Evolutionary conservation across 371 early-diverging fungal genomes (phyloP).

Genomic region (Thermomucor indicae-seudaticae): DNA sequence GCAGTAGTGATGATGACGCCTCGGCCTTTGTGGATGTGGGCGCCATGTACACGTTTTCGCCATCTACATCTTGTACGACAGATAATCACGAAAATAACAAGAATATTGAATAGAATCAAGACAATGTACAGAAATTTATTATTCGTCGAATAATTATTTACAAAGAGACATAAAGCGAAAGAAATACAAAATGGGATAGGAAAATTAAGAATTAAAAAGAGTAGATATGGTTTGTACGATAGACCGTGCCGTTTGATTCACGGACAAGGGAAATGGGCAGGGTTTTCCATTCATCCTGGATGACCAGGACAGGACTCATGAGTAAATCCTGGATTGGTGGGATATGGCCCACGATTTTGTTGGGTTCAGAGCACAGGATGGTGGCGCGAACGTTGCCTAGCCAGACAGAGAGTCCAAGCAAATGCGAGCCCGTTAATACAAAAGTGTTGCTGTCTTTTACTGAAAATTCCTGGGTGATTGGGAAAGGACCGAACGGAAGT

Average conservation of each 20-base stretch:
- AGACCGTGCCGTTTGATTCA: slow-evolving; percentile 13
- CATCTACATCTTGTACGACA: too few species aligned
- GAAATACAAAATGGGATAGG: background rate
- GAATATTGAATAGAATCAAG: too few species aligned
- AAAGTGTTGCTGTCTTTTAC: background rate
- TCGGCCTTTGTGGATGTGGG: slow-evolving; percentile 36
- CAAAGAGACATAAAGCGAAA: background rate
- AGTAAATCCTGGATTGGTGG: slow-evolving; percentile 22
- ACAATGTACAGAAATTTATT: too few species aligned
- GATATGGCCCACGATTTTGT: slow-evolving; percentile 20
- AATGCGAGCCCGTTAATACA: slow-evolving; percentile 52
- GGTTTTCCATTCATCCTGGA: background rate
- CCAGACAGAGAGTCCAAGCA: slow-evolving; percentile 51
- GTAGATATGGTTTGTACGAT: slow-evolving; percentile 15
- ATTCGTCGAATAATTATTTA: background rate
- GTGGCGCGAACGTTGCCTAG: slow-evolving; percentile 50
- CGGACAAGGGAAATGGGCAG: slow-evolving; percentile 17
- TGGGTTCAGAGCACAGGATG: slow-evolving; percentile 26
- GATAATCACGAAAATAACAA: too few species aligned
- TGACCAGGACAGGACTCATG: slow-evolving; percentile 17
- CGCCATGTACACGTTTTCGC: slow-evolving; percentile 29
- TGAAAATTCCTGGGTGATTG: slow-evolving; percentile 10
- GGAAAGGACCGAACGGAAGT: background rate
- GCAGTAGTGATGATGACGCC: slow-evolving; percentile 20
- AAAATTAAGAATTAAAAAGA: background rate